Base-by-base conservation (phyloP, 2,329 filamentous ascomycete species). In the Aureobasidium subglaciale region DNA sequence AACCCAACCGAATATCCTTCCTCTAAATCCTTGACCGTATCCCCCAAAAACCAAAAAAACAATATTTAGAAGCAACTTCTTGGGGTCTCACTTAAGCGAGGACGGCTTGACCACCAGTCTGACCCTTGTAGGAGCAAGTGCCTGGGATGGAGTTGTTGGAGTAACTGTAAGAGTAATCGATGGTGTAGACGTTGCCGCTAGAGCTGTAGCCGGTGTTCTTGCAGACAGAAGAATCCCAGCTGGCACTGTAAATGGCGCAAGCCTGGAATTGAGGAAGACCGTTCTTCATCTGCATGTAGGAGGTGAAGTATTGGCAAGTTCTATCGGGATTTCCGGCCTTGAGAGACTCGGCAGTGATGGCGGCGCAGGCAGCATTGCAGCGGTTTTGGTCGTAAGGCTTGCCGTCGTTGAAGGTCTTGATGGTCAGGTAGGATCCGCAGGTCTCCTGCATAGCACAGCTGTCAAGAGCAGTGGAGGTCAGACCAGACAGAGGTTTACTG, bases 261-360 rank as follows among this genome's bases (percentile, higher is more conserved):
- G 69, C 68, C 16, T 69, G 69, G 15, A 70, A 70, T 24, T 3
- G 68, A 3, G 68, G 61, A 20, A 56, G 48, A 11, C 68, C 67
- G 59, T 74, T 72, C 63, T 67, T 67, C 56, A 66, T 64, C 20
- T 72, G 56, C 56, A 75, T 62, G 59, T 71, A 75, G 1, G 68
- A 63, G 42, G 69, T 70, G 62, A 73, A 70, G 66, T 64, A 64
- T 46, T 43, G 38, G 57, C 61, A 63, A 13, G 55, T 46, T 25
- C 45, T 43, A 10, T 13, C 7, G 43, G 53, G 59, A 22, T 45
- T 57, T 20, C 59, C 59, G 29, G 52, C 48, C 16, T 56, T 56
- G 4, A n/a, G n/a, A n/a, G n/a, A n/a, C n/a, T n/a, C n/a, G n/a
- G n/a, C n/a, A n/a, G n/a, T n/a, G n/a, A n/a, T n/a, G n/a, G n/a